These are phyloP conservation scores for Thalassiosira delicatula DNA, from an alignment of 352 stramenopile genomes.

Conservation along the genomic window DNA sequence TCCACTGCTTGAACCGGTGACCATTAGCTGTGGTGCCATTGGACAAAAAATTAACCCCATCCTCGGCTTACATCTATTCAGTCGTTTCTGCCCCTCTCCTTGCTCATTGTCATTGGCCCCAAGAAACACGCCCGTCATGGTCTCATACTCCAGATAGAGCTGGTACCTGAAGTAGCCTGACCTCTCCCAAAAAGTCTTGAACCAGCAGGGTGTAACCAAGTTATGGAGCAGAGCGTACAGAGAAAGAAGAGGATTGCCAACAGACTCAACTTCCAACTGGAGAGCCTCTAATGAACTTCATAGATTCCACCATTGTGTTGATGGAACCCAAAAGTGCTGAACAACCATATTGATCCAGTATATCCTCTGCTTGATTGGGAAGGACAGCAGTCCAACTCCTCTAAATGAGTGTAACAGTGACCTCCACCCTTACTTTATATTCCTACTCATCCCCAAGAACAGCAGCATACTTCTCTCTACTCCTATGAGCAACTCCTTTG, in stretches of 20 bases:
- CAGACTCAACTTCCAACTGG: slow-evolving; percentile 6
- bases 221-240: background rate
- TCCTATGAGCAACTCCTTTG: background rate
- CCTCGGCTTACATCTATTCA: background rate
- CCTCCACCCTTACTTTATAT: slow-evolving; percentile 32
- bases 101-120: no score
- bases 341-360: slow-evolving; percentile 35
- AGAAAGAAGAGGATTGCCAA: background rate
- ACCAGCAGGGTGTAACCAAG: background rate
- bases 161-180: background rate
- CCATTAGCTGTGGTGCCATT: slow-evolving; percentile 9
- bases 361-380: slow-evolving; percentile 20
- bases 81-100: background rate
- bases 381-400: slow-evolving; percentile 26
- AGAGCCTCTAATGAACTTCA: background rate
- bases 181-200: slow-evolving; percentile 7
- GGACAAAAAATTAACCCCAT: slow-evolving; percentile 26
- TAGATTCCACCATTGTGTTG: background rate
- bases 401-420: slow-evolving; percentile 16
- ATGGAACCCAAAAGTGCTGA: slow-evolving; percentile 25
- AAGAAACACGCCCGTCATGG: background rate
- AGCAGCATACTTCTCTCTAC: slow-evolving; percentile 11
- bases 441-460: slow-evolving; percentile 25
- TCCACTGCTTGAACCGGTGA: background rate
- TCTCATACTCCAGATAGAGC: background rate